Percentiles rank a stretch among this genome's conserved stretches.
phyloP scores from a whole-genome alignment of 169 alveolate species.

The Eimeria praecox region DNA sequence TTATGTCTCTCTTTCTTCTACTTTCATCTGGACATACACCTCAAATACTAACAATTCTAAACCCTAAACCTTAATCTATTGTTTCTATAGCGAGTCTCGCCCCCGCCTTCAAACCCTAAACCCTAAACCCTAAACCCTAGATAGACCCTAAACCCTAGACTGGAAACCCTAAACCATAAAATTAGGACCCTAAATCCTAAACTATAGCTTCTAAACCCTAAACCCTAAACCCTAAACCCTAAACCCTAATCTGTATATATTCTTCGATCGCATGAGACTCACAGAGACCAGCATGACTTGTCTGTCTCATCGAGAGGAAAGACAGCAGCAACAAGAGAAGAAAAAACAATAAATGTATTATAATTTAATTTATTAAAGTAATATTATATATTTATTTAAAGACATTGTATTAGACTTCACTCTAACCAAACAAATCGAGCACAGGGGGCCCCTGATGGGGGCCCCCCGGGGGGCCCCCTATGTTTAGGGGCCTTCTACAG shows the following conservation, averaged over 20 bases:
- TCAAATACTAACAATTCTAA: neutral
- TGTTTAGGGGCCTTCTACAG: neutral
- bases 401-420: neutral
- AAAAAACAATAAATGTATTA: too few relatives aligned
- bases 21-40: too few relatives aligned
- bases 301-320: neutral
- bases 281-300: neutral
- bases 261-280: neutral
- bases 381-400: too few relatives aligned
- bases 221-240: conserved; percentile 3
- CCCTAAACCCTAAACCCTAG: neutral
- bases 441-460: neutral
- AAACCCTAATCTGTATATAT: neutral
- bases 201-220: neutral
- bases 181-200: too few relatives aligned
- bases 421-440: neutral
- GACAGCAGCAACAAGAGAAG: neutral
- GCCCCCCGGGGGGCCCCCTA: conserved; percentile 1
- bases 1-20: too few relatives aligned
- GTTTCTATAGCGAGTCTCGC: too few relatives aligned
- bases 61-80: neutral
- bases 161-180: too few relatives aligned
- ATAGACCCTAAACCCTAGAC: too few relatives aligned
- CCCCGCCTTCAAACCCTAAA: too few relatives aligned
- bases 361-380: too few relatives aligned